These are phyloP conservation scores for Neohortaea acidophila DNA, from an alignment of 495 filamentous ascomycete species.

Conservation along the genomic window DNA sequence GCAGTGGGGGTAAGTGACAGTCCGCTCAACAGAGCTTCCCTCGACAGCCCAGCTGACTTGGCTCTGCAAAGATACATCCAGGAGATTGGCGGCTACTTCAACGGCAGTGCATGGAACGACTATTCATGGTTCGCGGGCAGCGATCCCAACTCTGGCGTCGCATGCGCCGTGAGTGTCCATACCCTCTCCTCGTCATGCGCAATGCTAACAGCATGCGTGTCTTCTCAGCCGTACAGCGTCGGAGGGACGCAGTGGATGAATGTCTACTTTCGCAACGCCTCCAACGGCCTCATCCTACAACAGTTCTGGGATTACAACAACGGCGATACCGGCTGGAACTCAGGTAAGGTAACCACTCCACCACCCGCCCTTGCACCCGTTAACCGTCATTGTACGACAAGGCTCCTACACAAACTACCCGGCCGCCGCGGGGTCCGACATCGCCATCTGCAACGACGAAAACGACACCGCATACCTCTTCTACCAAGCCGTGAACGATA, in stretches of 20 bases:
- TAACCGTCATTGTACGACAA: too few relatives aligned
- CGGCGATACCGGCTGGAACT: not conserved
- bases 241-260: constrained; percentile 2
- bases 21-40: too few relatives aligned
- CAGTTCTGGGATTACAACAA: not conserved
- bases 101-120: constrained; percentile 3
- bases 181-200: too few relatives aligned
- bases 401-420: constrained; percentile 1
- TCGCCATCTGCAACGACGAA: constrained; percentile 6
- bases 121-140: not conserved
- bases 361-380: too few relatives aligned
- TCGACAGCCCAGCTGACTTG: too few relatives aligned
- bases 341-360: too few relatives aligned
- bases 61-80: too few relatives aligned
- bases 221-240: too few relatives aligned
- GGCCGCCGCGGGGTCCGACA: constrained; percentile 1
- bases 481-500: constrained; percentile 1
- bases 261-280: constrained; percentile 4
- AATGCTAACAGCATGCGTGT: too few relatives aligned
- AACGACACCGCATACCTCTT: constrained; percentile 5
- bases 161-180: constrained; percentile 6
- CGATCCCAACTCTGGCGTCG: constrained; percentile 9
- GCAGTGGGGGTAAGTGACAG: not conserved
- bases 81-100: constrained; percentile 3
- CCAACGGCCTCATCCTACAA: constrained; percentile 1